Conservation (phyloP, 768 basidiomycete genomes). For the Zangia roseola region DNA sequence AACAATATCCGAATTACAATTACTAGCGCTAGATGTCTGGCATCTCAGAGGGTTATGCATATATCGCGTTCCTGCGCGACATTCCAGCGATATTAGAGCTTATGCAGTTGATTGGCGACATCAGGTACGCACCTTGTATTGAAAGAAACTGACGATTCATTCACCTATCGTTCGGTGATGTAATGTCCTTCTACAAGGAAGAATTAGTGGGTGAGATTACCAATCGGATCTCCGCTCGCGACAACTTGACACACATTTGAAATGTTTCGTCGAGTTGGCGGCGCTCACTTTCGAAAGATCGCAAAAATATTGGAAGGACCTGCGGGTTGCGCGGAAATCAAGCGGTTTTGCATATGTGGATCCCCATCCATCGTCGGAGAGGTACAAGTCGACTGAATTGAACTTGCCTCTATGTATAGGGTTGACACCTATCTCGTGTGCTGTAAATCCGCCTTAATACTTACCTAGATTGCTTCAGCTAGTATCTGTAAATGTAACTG, state of each 20-base stretch:
- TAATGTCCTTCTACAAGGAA: conserved; percentile 39
- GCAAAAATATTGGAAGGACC: conserved; percentile 17
- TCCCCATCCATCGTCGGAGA: conserved; percentile 17
- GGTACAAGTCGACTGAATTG: conserved; percentile 22
- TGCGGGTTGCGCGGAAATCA: conserved; percentile 4
- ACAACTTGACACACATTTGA: conserved; percentile 22
- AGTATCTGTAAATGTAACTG: too few relatives aligned
- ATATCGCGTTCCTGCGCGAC: conserved; percentile 32
- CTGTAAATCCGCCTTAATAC: too few relatives aligned
- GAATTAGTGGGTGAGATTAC: conserved; percentile 32
- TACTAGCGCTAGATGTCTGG: conserved; percentile 27
- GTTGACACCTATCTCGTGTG: too few relatives aligned
- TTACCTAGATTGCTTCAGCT: too few relatives aligned
- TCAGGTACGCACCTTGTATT: conserved; percentile 30
- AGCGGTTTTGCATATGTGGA: conserved; percentile 9
- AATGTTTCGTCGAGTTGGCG: conserved; percentile 20
- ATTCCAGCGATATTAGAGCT: conserved; percentile 35
- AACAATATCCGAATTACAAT: conserved; percentile 20
- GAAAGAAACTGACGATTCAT: neutral
- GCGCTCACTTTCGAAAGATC: conserved; percentile 18
- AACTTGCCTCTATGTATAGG: too few relatives aligned
- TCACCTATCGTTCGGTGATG: conserved; percentile 24
- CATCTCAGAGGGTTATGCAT: conserved; percentile 30
- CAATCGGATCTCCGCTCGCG: conserved; percentile 31
- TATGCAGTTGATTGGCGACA: conserved; percentile 23